phyloP scores from a whole-genome alignment of 2,329 filamentous ascomycete species.

The Aspergillus alliaceus region DNA sequence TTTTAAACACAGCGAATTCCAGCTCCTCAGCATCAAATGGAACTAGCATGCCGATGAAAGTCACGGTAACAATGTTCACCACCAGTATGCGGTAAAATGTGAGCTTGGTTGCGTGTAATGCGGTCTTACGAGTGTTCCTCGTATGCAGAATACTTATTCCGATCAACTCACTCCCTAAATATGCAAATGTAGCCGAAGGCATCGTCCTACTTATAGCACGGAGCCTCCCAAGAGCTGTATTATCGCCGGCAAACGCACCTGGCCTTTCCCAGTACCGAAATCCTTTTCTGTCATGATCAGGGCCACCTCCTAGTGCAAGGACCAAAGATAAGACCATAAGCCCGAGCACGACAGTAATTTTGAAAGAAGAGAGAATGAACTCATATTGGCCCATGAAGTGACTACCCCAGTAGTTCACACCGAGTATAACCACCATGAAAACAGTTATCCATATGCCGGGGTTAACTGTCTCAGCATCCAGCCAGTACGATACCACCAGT shows the following conservation, averaged over 20 bases:
- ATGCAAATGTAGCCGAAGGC: slow-evolving; percentile 76
- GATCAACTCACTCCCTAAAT: slow-evolving; percentile 73
- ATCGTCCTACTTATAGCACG: slow-evolving; percentile 68
- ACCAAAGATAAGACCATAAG: slow-evolving; percentile 66
- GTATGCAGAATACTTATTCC: slow-evolving; percentile 78
- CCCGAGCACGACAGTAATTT: slow-evolving; percentile 65
- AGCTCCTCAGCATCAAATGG: slow-evolving; percentile 67
- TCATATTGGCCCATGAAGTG: slow-evolving; percentile 69
- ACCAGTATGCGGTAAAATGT: slow-evolving; percentile 80
- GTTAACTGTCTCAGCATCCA: slow-evolving; percentile 64
- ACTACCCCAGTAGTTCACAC: slow-evolving; percentile 71
- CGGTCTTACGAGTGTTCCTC: slow-evolving; percentile 73
- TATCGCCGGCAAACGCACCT: slow-evolving; percentile 56
- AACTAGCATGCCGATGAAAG: slow-evolving; percentile 74
- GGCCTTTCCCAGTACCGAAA: slow-evolving; percentile 67
- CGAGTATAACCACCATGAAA: slow-evolving; percentile 62
- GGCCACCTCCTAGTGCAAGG: slow-evolving; percentile 65
- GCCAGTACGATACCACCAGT: slow-evolving; percentile 77
- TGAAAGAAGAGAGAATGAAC: slow-evolving; percentile 61
- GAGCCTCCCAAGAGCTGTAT: slow-evolving; percentile 55
- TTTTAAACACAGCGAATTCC: slow-evolving; percentile 47
- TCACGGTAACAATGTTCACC: slow-evolving; percentile 74
- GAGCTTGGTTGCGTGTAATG: slow-evolving; percentile 74
- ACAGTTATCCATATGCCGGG: slow-evolving; percentile 77
- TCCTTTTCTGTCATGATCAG: slow-evolving; percentile 60